Percentiles rank a stretch among this genome's conserved stretches.
Conservation (phyloP, 441 rosid species). For the Populus hybrid region DNA sequence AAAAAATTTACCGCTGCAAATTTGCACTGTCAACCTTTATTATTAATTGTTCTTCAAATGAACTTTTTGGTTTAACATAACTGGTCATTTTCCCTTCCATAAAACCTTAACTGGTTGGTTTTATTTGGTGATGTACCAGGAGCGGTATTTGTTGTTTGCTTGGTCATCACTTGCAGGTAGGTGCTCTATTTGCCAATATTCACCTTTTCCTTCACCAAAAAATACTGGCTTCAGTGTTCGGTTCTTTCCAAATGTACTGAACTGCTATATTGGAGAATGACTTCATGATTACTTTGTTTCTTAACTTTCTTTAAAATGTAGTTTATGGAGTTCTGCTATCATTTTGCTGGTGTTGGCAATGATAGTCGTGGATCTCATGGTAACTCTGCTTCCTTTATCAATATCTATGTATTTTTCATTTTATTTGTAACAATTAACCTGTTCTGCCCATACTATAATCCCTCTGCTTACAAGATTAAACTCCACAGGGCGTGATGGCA, state of each 20-base stretch:
- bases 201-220: not conserved
- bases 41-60: not conserved
- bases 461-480: conserved; percentile 24
- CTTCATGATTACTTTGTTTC: conserved; percentile 5
- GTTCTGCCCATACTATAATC: not conserved
- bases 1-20: not conserved
- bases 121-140: conserved; percentile 44
- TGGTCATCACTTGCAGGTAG: conserved; percentile 88
- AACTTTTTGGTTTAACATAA: not conserved
- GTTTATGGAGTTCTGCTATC: conserved; percentile 93
- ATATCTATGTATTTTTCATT: conserved; percentile 7
- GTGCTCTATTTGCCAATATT: conserved; percentile 15
- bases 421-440: not conserved
- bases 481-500: conserved; percentile 92
- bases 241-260: not conserved
- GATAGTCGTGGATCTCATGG: conserved; percentile 92
- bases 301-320: conserved; percentile 32
- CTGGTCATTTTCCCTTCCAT: not conserved
- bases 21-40: not conserved
- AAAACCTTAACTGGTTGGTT: conserved; percentile 4
- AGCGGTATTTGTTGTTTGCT: conserved; percentile 91
- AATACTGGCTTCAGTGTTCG: not conserved
- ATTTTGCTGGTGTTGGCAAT: conserved; percentile 82
- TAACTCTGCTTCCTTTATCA: conserved; percentile 29
- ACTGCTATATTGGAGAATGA: not conserved